phyloP scores from a whole-genome alignment of 176 grass and related monocot genomes.

The Eremochloa ophiuroides region DNA sequence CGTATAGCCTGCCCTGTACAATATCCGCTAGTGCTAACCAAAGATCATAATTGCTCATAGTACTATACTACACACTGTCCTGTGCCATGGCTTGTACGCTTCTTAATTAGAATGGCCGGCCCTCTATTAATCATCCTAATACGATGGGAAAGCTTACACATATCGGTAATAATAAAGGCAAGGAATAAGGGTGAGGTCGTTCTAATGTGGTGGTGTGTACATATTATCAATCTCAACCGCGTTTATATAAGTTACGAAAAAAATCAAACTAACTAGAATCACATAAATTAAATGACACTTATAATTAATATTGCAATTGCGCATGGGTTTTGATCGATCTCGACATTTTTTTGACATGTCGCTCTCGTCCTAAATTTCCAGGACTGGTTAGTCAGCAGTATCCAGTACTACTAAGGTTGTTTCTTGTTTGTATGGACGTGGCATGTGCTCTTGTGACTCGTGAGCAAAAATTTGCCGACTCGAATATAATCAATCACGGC shows the following conservation, averaged over 20 bases:
- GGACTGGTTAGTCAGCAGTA: not conserved
- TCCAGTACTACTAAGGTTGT: not conserved
- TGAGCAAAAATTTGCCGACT: not conserved
- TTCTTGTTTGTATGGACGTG: not conserved
- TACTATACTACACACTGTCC: not conserved
- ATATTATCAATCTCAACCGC: not conserved
- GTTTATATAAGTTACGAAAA: not conserved
- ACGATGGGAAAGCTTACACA: not conserved
- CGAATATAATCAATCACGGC: not conserved
- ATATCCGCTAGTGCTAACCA: not conserved
- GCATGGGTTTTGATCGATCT: not conserved
- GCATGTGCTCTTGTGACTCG: not conserved
- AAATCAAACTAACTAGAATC: not conserved
- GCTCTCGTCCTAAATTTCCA: not conserved
- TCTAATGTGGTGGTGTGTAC: not conserved
- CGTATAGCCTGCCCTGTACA: not conserved
- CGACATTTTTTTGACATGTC: not conserved
- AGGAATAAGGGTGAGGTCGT: not conserved
- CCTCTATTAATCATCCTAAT: not conserved
- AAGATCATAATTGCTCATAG: not conserved
- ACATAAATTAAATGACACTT: not conserved
- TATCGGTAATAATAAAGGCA: no score
- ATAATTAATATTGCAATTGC: not conserved
- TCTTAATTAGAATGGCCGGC: not conserved
- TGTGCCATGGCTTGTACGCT: not conserved